Evolutionary conservation across 2,329 filamentous ascomycete genomes (phyloP), one percentile per base, ranked within the genome.

Genomic region (Pseudogymnoascus sp.): DNA sequence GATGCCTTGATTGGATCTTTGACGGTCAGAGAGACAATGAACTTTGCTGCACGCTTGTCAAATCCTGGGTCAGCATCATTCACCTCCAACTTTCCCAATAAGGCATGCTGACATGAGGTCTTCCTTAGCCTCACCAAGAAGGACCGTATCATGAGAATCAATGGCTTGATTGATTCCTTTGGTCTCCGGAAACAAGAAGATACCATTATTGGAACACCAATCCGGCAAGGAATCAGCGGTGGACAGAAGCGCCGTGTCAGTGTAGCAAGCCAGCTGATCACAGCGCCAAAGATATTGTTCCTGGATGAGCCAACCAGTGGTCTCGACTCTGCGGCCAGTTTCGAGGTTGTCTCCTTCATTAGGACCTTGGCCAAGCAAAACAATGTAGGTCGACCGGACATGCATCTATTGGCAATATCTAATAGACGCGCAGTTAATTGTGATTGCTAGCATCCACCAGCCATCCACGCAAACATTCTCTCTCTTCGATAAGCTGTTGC

Each of bases 381-480:
- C 71, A 88, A 87, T 65, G 84, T 87, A 69, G 65, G 80, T 70
- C 26, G 53, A 40, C 10, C 62, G 65, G 17, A 67, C 67, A 64
- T 68, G 59, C 17, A 15, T 35, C n/a, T 3, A 13, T 2, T 4
- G 71, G 70, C 53, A 44, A 67, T 9, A 65, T 71, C 60, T 68
- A 70, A 8, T 68, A 62, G 62, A 62, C 40, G 65, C 60, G 50
- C 64, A 88, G 84, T 79, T 95, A 65, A 85, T 95, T 64, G 85
- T 95, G 33, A 86, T 96, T 65, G 88, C 88, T 3, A 91, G 88
- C 47, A 95, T 96, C 66, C 91, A 96, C 73, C 91, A 96, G 72
- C 91, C 91, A 0, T 93, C 90, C 0, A 90, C 89, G 0, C 82
- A 86, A 0, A 93, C 89, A 0, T 96, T 91, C 69, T 82, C 87